Evolutionary conservation across 2,329 filamentous ascomycete genomes (phyloP).

Genomic region (Monilinia fructicola): DNA sequence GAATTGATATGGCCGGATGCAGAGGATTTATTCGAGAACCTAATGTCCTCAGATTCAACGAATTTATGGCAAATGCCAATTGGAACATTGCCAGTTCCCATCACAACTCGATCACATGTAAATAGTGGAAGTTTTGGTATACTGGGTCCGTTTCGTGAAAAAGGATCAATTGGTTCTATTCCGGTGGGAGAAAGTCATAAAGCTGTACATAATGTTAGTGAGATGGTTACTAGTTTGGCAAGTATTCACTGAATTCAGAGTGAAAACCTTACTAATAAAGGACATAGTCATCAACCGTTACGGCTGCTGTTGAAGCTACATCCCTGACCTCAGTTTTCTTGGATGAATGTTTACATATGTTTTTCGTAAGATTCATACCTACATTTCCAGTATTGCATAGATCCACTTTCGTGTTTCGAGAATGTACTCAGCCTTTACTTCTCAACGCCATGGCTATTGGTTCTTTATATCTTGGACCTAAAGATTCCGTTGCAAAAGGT

Average conservation of each 20-base stretch:
- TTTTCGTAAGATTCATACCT: too few relatives aligned
- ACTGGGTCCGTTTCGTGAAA: constrained; percentile 43
- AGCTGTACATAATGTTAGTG: constrained; percentile 48
- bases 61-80: constrained; percentile 47
- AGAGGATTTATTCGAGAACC: constrained; percentile 46
- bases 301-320: too few relatives aligned
- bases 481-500: constrained; percentile 46
- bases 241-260: constrained; percentile 26
- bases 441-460: constrained; percentile 49
- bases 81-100: constrained; percentile 45
- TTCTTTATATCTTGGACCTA: constrained; percentile 47
- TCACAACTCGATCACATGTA: constrained; percentile 40
- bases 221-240: constrained; percentile 47
- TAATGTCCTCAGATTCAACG: constrained; percentile 45
- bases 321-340: too few relatives aligned
- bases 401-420: constrained; percentile 46
- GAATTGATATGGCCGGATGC: constrained; percentile 48
- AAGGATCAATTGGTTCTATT: constrained; percentile 43
- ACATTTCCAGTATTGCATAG: too few relatives aligned
- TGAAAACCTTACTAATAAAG: not conserved
- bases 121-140: constrained; percentile 37
- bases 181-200: constrained; percentile 45
- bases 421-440: constrained; percentile 46
- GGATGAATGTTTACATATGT: too few relatives aligned
- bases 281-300: too few relatives aligned